Evolutionary conservation across 2,329 filamentous ascomycete species (phyloP).

Genomic region (Calonectria naviculata): DNA sequence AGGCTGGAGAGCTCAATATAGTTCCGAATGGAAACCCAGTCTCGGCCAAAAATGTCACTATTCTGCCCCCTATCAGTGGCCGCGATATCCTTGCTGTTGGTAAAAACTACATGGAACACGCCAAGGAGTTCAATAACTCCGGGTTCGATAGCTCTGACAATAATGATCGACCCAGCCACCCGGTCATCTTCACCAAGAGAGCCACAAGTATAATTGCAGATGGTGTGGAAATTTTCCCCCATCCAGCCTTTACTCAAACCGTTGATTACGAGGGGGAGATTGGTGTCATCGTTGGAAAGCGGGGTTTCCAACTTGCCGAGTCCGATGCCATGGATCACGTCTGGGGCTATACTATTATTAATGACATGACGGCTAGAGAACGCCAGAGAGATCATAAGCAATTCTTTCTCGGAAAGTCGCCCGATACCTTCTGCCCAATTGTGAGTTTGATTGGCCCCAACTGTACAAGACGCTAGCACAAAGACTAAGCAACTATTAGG

Average conservation of each 20-base stretch:
- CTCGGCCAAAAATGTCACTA: slow-evolving; percentile 48
- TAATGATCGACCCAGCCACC: slow-evolving; percentile 60
- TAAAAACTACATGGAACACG: slow-evolving; percentile 68
- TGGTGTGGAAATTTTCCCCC: slow-evolving; percentile 57
- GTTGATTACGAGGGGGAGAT: slow-evolving; percentile 69
- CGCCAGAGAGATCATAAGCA: slow-evolving; percentile 68
- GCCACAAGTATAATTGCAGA: slow-evolving; percentile 62
- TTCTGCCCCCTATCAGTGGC: slow-evolving; percentile 58
- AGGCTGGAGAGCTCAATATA: slow-evolving; percentile 53
- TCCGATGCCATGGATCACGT: slow-evolving; percentile 60
- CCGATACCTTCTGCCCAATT: slow-evolving; percentile 49
- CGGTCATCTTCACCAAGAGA: slow-evolving; percentile 67
- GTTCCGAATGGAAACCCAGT: slow-evolving; percentile 32
- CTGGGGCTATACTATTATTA: slow-evolving; percentile 67
- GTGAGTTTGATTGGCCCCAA: not conserved
- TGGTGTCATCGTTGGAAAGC: slow-evolving; percentile 64
- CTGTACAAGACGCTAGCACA: not conserved
- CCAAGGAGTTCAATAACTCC: slow-evolving; percentile 65
- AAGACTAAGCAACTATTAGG: slow-evolving; percentile 40
- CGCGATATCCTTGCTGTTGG: slow-evolving; percentile 65
- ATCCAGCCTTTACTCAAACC: slow-evolving; percentile 58
- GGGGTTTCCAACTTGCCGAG: slow-evolving; percentile 55
- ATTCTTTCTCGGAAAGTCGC: slow-evolving; percentile 67
- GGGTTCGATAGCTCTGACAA: slow-evolving; percentile 67
- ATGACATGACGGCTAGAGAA: slow-evolving; percentile 63